phyloP scores from a whole-genome alignment of 176 grass and related monocot species.

The Ensete glaucum region DNA sequence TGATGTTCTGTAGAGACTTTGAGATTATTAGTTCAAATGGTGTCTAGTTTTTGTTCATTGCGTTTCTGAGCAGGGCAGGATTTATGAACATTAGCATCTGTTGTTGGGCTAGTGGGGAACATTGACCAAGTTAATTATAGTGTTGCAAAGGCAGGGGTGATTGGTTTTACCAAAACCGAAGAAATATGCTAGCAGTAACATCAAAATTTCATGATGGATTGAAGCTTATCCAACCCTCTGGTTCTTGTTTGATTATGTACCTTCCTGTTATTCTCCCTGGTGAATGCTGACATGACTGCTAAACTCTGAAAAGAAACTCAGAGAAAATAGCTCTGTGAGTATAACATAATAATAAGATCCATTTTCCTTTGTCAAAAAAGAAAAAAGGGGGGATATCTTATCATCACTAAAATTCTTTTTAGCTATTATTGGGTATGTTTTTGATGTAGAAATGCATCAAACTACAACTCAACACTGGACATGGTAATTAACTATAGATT shows the following conservation, averaged over 20 bases:
- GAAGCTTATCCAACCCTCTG: no score
- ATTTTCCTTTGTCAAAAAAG: no score
- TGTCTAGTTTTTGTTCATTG: background rate
- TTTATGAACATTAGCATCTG: constrained; percentile 90
- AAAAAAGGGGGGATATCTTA: no score
- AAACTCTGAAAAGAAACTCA: constrained; percentile 51
- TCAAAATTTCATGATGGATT: constrained; percentile 78
- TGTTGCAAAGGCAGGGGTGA: constrained; percentile 83
- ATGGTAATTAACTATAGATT: no score
- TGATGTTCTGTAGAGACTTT: no score
- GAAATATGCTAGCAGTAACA: constrained; percentile 96
- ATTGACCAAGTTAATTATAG: constrained; percentile 88
- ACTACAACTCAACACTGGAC: no score
- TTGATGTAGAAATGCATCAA: no score
- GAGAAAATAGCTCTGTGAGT: no score
- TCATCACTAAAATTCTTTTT: background rate
- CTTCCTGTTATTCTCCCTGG: constrained; percentile 40
- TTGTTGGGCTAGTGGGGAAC: constrained; percentile 86
- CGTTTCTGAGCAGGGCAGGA: constrained; percentile 50
- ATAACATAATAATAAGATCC: no score
- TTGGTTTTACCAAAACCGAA: constrained; percentile 89
- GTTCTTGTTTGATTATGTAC: no score
- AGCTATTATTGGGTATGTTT: no score
- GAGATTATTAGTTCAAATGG: no score
- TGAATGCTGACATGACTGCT: constrained; percentile 76